Base-by-base conservation (phyloP, 768 basidiomycete genomes). In the Auricularia auricula-judae region DNA sequence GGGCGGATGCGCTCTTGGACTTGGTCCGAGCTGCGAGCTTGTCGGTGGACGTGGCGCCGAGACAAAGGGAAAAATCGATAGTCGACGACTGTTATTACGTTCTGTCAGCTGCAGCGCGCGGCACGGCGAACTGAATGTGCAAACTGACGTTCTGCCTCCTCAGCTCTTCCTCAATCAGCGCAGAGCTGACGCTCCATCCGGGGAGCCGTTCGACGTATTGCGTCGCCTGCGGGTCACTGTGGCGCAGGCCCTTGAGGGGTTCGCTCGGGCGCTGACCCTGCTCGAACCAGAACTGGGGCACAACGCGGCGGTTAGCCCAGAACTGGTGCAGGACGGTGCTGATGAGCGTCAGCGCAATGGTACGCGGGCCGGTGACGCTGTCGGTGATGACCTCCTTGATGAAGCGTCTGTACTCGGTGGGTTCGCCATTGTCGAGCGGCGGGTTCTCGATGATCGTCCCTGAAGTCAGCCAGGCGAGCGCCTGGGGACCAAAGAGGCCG, bases 311-410 rank as follows among this genome's bases (percentile, higher is more conserved):
- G 72, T 82, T 85, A 60, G 81, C 78, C 96, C 97, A 99, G 70
- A 88, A 90, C 14, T 76, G 80, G 74, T 97, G 85, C 39, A 84
- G 76, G 18, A 89, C 89, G 71, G 85, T 87, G 71, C 88, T 89
- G 61, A 98, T 80, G 62, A 99, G 81, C 44, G 94, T 94, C 35
- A 99, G 80, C 29, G 93, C 81, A 18, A 93, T 95, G 63, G 92
- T 93, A 21, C 97, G 84, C 36, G 97, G 97, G 0, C 92, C 90
- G 14, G 93, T 97, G 72, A 89, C 87, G 4, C 93, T 92, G 69
- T 98, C 96, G 1, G 95, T 98, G 64, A 98, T 88, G 39, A 93
- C 89, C 75, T 98, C 95, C 78, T 94, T 95, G 67, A 98, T 84
- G 74, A 96, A 99, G 23, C 94, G 85, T 70, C 86, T 87, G 74